These are phyloP conservation scores for Boechera stricta DNA, from an alignment of 345 rosid species.

Conservation along the genomic window DNA sequence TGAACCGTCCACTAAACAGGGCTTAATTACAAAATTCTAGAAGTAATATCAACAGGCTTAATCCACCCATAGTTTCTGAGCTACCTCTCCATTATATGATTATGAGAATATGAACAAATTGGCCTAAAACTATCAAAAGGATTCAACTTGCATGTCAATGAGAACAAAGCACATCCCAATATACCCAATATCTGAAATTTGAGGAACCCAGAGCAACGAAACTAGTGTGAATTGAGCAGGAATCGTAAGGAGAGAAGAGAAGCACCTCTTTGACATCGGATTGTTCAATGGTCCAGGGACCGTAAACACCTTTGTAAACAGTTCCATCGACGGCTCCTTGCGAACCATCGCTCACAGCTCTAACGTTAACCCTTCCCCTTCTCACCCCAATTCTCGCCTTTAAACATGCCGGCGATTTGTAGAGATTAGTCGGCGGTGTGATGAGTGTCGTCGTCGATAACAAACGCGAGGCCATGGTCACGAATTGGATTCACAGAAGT, in stretches of 20 bases:
- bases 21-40: conserved; percentile 1
- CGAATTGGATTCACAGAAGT: not conserved
- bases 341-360: conserved; percentile 60
- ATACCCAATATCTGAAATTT: not conserved
- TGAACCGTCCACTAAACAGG: not conserved
- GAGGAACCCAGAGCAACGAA: conserved; percentile 6
- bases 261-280: conserved; percentile 87
- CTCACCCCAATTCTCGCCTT: conserved; percentile 13
- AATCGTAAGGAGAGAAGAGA: not conserved
- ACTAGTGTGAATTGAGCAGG: not conserved
- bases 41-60: not conserved
- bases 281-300: conserved; percentile 83
- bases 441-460: conserved; percentile 44
- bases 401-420: not conserved
- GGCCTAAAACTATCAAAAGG: not conserved
- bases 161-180: not conserved
- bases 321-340: conserved; percentile 53
- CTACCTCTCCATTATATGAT: not conserved
- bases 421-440: conserved; percentile 27
- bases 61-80: not conserved
- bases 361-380: conserved; percentile 42
- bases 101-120: conserved; percentile 9
- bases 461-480: conserved; percentile 53
- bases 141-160: conserved; percentile 23
- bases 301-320: conserved; percentile 76